Base-by-base conservation (phyloP, 768 basidiomycete species). In the Boletus coccyginus region DNA sequence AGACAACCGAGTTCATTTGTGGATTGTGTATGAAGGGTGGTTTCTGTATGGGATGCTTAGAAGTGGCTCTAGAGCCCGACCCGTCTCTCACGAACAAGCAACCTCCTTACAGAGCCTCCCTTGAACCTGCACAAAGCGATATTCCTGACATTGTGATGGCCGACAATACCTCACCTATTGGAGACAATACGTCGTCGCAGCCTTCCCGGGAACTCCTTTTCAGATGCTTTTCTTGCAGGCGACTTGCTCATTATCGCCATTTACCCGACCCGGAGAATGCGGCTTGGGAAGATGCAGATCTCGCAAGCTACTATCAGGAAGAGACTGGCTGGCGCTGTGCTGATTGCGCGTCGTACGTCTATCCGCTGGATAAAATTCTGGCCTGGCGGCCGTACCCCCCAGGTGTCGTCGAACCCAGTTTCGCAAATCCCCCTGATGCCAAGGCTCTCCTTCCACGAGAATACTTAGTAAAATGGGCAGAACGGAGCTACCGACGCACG, bases 401-500 rank as follows among this genome's bases (percentile, higher is more conserved):
- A 1, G 78, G 80, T 57, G 88, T 84, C 17, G 69, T 78, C 9
- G 88, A 92, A 64, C 75, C 82, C 3, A 56, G 73, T 27, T 72
- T 63, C 31, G 65, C 73, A 8, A 73, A 79, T 50, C 63, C 73
- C 3, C 75, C 81, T 0, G 73, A 83, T 59, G 77, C 77, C 68
- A 94, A 86, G 68, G 68, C 75, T 27, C 63, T 74, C 35, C 77
- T 95, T 16, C 92, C 91, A n/a, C 76, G 95, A 43, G 92, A 96
- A 70, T 98, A 98, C 68, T 83, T 98, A 13, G 84, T 98, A 53
- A 98, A 98, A 70, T 98, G 94, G 93, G 70, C 71, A 10, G 84
- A 79, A 40, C 75, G 88, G 44, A 91, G 93, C 60, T 98, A 90
- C 70, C 77, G 89, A 51, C 82, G 88, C 42, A 74, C 82, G 12